These are phyloP conservation scores for Pseudogymnoascus sp. DNA, from an alignment of 2,329 filamentous ascomycete genomes.

Conservation along the genomic window DNA sequence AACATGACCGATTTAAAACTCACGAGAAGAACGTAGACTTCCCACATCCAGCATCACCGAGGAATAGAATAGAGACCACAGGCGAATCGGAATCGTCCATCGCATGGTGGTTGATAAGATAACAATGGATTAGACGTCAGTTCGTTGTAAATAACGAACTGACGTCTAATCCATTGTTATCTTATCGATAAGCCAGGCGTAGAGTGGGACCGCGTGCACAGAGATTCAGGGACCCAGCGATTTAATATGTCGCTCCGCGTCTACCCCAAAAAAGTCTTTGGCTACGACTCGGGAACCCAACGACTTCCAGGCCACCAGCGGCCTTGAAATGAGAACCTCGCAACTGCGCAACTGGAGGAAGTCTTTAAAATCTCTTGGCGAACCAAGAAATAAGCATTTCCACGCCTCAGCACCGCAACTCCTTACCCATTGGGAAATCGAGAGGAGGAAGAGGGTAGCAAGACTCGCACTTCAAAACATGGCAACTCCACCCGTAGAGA, in stretches of 20 bases:
- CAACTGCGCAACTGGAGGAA: neutral
- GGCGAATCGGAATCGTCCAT: constrained; percentile 29
- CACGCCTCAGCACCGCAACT: neutral
- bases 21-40: constrained; percentile 56
- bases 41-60: constrained; percentile 52
- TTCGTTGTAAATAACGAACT: too few relatives aligned
- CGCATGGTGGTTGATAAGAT: constrained; percentile 5
- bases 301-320: neutral
- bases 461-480: constrained; percentile 16
- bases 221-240: constrained; percentile 2
- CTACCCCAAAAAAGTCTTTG: constrained; percentile 6
- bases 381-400: neutral
- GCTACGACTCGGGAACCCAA: neutral
- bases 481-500: neutral
- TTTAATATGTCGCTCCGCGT: constrained; percentile 3
- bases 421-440: constrained; percentile 7
- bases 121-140: too few relatives aligned
- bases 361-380: neutral
- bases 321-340: neutral
- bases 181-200: constrained; percentile 3
- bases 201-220: neutral
- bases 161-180: constrained; percentile 4
- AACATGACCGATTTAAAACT: constrained; percentile 25
- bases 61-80: constrained; percentile 44
- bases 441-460: constrained; percentile 10